Conservation (phyloP, 2,329 filamentous ascomycete genomes). For the Ploettnerulaceae sp. region DNA sequence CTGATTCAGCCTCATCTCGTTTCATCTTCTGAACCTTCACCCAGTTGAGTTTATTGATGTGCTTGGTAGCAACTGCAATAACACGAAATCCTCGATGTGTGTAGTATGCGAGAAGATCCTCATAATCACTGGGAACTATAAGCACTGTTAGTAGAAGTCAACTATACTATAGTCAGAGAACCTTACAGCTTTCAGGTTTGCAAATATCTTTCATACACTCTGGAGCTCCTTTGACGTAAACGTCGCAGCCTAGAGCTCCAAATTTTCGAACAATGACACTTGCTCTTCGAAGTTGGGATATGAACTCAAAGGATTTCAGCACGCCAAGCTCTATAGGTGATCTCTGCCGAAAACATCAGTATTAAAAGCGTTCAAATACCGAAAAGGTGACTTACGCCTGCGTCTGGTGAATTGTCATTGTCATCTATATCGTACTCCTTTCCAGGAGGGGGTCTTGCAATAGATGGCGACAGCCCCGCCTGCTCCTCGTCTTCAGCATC, state of each 20-base stretch:
- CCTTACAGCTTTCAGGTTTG: slow-evolving; percentile 68
- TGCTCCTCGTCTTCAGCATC: slow-evolving; percentile 70
- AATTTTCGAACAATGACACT: slow-evolving; percentile 91
- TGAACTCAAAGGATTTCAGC: slow-evolving; percentile 87
- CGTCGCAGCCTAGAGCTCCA: slow-evolving; percentile 74
- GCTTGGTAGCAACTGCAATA: slow-evolving; percentile 89
- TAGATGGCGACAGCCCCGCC: slow-evolving; percentile 73
- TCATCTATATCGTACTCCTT: slow-evolving; percentile 54
- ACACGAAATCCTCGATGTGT: slow-evolving; percentile 95
- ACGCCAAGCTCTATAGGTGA: slow-evolving; percentile 79
- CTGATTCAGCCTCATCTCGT: slow-evolving; percentile 75
- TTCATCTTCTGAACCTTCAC: slow-evolving; percentile 93
- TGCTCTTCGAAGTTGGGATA: slow-evolving; percentile 84
- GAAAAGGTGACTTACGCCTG: slow-evolving; percentile 22
- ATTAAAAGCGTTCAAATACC: not conserved
- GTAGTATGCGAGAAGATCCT: slow-evolving; percentile 83
- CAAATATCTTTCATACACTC: slow-evolving; percentile 97
- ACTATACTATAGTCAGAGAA: not conserved
- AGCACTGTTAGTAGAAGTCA: slow-evolving; percentile 14
- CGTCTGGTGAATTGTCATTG: slow-evolving; percentile 34
- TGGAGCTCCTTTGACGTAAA: slow-evolving; percentile 95
- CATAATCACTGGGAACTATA: slow-evolving; percentile 79
- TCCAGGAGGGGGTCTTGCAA: slow-evolving; percentile 72
- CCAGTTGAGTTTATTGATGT: slow-evolving; percentile 84
- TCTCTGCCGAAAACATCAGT: slow-evolving; percentile 29